Evolutionary conservation across 2,329 filamentous ascomycete genomes (phyloP), one percentile per base, ranked within the genome.

Genomic region (Cryphonectria naterciae): DNA sequence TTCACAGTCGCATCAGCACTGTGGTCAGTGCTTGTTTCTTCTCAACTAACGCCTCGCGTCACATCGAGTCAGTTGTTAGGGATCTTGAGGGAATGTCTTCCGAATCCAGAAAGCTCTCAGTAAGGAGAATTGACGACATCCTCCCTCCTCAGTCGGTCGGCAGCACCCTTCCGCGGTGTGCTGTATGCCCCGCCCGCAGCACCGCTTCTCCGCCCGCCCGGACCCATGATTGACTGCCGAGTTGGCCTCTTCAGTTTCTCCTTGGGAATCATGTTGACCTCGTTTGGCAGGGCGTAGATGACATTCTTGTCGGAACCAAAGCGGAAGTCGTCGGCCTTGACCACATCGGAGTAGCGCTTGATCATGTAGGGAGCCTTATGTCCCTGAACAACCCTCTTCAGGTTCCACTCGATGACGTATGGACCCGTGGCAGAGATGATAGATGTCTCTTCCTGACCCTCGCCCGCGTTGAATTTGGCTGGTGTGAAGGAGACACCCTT

Each of bases 271-370:
- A 98, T 98, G 81, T 98, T 97, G 75, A 99, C 96, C 80, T 98
- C 95, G 79, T 99, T 97, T 2, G 96, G 95, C 74, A 99, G 84
- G 0, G 96, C 96, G 49, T 99, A 95, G 77, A 99, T 97, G 77
- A 99, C 94, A 77, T 98, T 98, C 88, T 97, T 97, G 81, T 99
- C 96, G 6, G 92, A 95, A 63, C 95, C 95, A 78, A 94, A 99
- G 77, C 96, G 94, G 89, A 99, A 99, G 80, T 99, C 97, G 80
- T 99, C 96, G 4, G 96, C 96, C 86, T 97, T 98, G 78, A 99
- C 94, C 74, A 97, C 92, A 77, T 99, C 96, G 0, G 90, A 88
- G 79, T 99, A 99, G 22, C 96, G 92, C 86, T 98, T 98, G 86
- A 99, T 98, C 76, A 91, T 93, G 83, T 99, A 99, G 0, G 95